These are phyloP conservation scores for Trametes elegans DNA, from an alignment of 768 basidiomycete species.

Conservation along the genomic window DNA sequence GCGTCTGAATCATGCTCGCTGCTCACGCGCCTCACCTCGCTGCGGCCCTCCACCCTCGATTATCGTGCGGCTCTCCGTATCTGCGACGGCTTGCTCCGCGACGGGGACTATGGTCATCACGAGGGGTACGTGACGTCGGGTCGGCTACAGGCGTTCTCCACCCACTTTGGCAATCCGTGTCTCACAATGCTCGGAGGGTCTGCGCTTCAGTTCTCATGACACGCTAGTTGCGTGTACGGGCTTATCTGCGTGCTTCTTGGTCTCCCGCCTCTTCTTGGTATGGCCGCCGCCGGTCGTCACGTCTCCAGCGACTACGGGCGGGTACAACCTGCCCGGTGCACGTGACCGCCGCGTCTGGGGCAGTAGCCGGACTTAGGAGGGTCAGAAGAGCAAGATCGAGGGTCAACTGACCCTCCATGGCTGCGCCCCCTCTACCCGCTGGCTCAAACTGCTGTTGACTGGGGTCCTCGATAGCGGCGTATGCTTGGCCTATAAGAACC, in stretches of 20 bases:
- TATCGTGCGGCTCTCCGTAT: background rate
- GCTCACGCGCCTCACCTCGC: background rate
- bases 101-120: background rate
- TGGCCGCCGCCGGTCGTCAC: no score
- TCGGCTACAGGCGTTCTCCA: background rate
- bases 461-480: background rate
- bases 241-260: no score
- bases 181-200: background rate
- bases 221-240: background rate
- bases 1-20: no score
- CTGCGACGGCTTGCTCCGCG: background rate
- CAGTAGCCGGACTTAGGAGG: conserved; percentile 9
- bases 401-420: conserved; percentile 7
- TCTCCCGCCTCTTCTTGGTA: background rate
- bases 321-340: background rate
- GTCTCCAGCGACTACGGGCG: no score
- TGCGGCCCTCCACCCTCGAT: no score
- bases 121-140: background rate
- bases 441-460: background rate
- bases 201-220: background rate
- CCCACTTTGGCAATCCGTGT: background rate
- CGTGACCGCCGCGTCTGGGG: background rate
- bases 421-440: background rate
- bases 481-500: background rate
- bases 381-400: conserved; percentile 9